phyloP scores from a whole-genome alignment of 1,139 yeast species.

The Hansenula anomala region DNA sequence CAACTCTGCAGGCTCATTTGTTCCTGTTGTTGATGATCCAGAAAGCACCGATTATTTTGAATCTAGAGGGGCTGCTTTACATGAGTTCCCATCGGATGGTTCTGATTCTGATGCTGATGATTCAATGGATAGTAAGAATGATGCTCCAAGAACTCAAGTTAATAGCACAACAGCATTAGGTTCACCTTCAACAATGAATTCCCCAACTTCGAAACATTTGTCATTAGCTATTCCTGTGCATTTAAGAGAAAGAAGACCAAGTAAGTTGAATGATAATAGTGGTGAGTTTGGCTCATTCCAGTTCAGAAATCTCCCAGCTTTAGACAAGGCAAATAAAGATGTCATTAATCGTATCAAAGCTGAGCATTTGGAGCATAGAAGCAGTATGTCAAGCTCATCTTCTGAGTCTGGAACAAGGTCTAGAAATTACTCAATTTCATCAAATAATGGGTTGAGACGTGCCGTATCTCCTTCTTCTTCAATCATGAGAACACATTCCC shows the following conservation, averaged over 20 bases:
- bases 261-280: conserved; percentile 63
- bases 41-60: conserved; percentile 93
- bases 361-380: conserved; percentile 52
- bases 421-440: conserved; percentile 23
- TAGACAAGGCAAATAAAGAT: conserved; percentile 93
- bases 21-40: conserved; percentile 76
- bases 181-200: conserved; percentile 19
- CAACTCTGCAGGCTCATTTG: conserved; percentile 74
- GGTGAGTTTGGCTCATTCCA: conserved; percentile 92
- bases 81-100: conserved; percentile 54
- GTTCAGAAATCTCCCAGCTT: conserved; percentile 80
- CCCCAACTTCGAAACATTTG: conserved; percentile 28
- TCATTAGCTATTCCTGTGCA: conserved; percentile 51
- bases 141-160: conserved; percentile 4
- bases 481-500: conserved; percentile 16
- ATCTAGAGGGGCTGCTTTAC: conserved; percentile 74
- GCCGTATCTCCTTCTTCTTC: conserved; percentile 30
- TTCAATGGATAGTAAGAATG: neutral
- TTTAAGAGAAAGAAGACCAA: conserved; percentile 59
- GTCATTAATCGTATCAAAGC: conserved; percentile 80
- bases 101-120: conserved; percentile 29
- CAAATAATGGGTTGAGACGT: conserved; percentile 21
- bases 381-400: conserved; percentile 29
- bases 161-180: conserved; percentile 14
- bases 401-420: conserved; percentile 26